A percentile compares a stretch with the other conserved stretches of the same genome.
Evolutionary conservation across 164 flowering plant genomes (phyloP).

Genomic region (Umbilicus rupestris): DNA sequence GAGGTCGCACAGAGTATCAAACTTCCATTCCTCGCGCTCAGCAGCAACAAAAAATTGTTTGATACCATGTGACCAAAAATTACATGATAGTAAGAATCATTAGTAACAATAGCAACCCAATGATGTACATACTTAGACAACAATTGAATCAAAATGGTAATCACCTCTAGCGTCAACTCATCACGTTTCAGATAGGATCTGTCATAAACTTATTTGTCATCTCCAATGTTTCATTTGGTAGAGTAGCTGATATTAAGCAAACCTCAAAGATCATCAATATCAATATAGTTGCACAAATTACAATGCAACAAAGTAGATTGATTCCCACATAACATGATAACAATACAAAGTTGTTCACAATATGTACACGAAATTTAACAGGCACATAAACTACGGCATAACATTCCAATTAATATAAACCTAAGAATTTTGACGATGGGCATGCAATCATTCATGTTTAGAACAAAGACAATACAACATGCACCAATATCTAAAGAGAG

Average conservation of each 20-base stretch:
- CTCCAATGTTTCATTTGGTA: constrained; percentile 48
- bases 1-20: constrained; percentile 44
- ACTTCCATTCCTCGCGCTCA: constrained; percentile 49
- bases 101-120: not conserved
- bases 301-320: not conserved
- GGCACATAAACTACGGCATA: too few relatives aligned
- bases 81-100: not conserved
- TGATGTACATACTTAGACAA: not conserved
- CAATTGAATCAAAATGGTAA: not conserved
- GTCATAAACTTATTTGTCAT: constrained; percentile 50
- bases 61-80: constrained; percentile 19
- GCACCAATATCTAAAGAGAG: too few relatives aligned
- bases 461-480: too few relatives aligned
- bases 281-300: constrained; percentile 28
- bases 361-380: too few relatives aligned
- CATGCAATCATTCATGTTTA: too few relatives aligned
- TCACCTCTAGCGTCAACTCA: constrained; percentile 38
- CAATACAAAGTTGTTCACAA: not conserved
- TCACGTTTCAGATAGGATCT: constrained; percentile 47
- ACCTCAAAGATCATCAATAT: constrained; percentile 46
- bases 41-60: constrained; percentile 41
- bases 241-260: constrained; percentile 46
- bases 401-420: too few relatives aligned
- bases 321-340: not conserved
- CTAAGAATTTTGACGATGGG: too few relatives aligned